Conservation (phyloP, 257 asterid genomes). For the Jaltomata sinuosa region DNA sequence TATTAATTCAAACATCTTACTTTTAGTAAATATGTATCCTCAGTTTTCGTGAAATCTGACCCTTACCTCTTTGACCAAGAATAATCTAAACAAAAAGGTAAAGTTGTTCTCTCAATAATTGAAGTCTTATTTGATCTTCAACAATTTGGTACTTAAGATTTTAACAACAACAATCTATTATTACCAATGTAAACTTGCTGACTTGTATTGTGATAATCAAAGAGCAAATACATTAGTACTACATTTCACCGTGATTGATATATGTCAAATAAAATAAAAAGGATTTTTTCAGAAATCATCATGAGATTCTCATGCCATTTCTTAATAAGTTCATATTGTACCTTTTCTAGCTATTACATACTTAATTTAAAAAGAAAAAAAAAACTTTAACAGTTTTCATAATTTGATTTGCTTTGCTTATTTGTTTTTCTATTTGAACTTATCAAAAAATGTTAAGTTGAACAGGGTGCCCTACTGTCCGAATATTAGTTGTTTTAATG, state of each 20-base stretch:
- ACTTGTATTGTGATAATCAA: background rate
- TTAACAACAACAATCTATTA: background rate
- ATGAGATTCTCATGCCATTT: background rate
- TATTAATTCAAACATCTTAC: no score
- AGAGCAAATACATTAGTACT: background rate
- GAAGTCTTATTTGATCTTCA: background rate
- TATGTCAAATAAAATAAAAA: background rate
- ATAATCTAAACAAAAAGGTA: background rate
- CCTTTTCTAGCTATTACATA: background rate
- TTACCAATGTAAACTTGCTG: background rate
- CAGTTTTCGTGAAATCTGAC: no score
- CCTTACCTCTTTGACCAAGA: no score
- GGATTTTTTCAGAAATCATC: background rate
- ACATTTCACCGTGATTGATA: background rate
- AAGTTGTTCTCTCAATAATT: background rate
- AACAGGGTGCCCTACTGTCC: background rate
- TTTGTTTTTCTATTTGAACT: background rate
- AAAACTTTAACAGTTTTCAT: background rate
- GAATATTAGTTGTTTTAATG: background rate
- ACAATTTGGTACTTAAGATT: background rate
- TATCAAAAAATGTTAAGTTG: background rate
- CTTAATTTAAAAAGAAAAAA: no score
- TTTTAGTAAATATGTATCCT: no score
- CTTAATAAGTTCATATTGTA: background rate
- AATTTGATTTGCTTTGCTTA: background rate